Percentiles rank a stretch among this genome's conserved stretches.
Evolutionary conservation across 2,329 filamentous ascomycete species (phyloP).

Genomic region (Ascochyta lentis): DNA sequence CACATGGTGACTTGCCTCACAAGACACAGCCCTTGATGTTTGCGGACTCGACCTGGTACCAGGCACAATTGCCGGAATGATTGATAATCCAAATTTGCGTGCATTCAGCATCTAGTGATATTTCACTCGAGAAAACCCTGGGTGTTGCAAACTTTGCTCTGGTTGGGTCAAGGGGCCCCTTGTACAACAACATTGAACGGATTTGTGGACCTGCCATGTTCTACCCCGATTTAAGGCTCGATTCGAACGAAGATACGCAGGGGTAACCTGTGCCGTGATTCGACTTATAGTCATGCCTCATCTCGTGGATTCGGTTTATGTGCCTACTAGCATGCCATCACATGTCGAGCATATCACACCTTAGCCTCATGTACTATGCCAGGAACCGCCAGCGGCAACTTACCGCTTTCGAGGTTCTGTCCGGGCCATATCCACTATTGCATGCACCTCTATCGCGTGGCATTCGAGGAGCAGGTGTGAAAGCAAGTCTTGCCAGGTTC

Average conservation of each 20-base stretch:
- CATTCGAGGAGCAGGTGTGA: not conserved
- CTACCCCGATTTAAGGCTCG: not conserved
- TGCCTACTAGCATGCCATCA: slow-evolving; percentile 10
- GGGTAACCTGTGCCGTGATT: not conserved
- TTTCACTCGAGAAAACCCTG: too few relatives aligned
- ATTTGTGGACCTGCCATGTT: not conserved
- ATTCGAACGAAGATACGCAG: not conserved
- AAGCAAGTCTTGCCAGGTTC: not conserved
- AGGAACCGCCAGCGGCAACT: slow-evolving; percentile 14
- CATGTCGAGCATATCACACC: slow-evolving; percentile 3
- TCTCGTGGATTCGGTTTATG: not conserved
- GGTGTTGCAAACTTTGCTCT: too few relatives aligned
- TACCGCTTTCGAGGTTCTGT: slow-evolving; percentile 1
- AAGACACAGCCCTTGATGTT: not conserved
- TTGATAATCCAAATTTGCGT: too few relatives aligned
- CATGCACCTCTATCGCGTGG: slow-evolving; percentile 9
- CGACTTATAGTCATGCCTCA: not conserved
- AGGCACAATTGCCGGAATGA: too few relatives aligned
- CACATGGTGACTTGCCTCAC: not conserved
- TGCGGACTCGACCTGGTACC: too few relatives aligned
- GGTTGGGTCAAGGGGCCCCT: too few relatives aligned
- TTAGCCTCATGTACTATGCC: slow-evolving; percentile 9
- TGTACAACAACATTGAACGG: not conserved
- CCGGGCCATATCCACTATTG: not conserved
- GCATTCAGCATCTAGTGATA: too few relatives aligned